Base-by-base conservation (phyloP, 2,329 filamentous ascomycete species). In the Aspergillus oerlinghausenensis region DNA sequence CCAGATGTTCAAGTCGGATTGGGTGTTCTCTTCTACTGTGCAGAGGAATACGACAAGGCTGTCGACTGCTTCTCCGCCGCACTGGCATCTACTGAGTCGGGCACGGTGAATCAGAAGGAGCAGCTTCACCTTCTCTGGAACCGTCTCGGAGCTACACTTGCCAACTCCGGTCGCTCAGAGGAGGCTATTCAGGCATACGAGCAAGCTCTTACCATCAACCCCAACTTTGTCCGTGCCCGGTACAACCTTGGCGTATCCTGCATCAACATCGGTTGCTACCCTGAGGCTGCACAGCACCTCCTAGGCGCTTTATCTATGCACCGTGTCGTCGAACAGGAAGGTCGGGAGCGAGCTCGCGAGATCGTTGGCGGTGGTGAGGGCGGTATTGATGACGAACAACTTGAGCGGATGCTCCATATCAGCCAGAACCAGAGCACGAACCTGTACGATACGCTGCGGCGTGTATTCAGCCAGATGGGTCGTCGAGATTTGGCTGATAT, bases 81-180 rank as follows among this genome's bases (percentile, higher is more conserved):
- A 0, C 84, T 99, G 25, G 89, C 90, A 57, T 90, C 86, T 25
- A 91, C 90, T 0, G 92, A 96, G 74, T 83, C 87, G 38, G 94
- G 94, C 57, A 85, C 85, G 8, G 88, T 87, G 58, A 97, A 97
- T 77, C 87, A 90, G 60, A 85, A 87, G 66, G 87, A 88, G 67
- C 92, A 97, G 75, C 80, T 97, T 1, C 94, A 97, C 70, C 84
- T 99, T 21, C 86, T 99, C 29, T 99, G 94, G 94, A 99, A 99
- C 79, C 86, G 94, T 2, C 87, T 99, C 0, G 94, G 94, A 45
- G 94, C 94, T 1, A 99, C 94, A 0, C 86, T 99, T 4, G 94
- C 94, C 66, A 99, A 99, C 80, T 92, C 88, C 51, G 93, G 93
- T 49, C 89, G 92, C 58, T 90, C 86, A 54, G 94, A 99, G 77